Evolutionary conservation across 164 flowering plant species (phyloP).

Genomic region (Macadamia tetraphylla): DNA sequence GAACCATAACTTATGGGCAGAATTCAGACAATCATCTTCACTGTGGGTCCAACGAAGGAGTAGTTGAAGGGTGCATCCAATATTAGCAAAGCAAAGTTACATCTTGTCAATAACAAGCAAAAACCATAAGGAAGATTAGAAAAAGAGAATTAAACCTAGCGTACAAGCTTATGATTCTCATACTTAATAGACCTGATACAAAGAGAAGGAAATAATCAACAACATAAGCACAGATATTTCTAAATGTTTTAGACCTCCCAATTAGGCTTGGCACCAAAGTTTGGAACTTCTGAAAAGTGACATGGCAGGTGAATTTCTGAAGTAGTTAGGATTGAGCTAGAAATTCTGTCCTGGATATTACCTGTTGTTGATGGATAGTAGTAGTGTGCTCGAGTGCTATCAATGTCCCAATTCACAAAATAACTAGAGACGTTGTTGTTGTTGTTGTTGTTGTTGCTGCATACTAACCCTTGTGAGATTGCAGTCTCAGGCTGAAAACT

Average conservation of each 20-base stretch:
- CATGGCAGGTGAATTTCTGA: constrained; percentile 16
- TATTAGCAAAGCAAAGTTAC: not conserved
- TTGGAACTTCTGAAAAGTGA: constrained; percentile 19
- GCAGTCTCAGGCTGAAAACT: constrained; percentile 11
- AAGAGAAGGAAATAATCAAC: not conserved
- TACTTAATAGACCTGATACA: not conserved
- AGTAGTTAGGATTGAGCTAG: constrained; percentile 1
- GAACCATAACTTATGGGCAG: no score
- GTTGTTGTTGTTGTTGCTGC: constrained; percentile 1
- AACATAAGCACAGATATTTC: constrained; percentile 4
- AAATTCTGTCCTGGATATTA: not conserved
- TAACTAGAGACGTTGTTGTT: constrained; percentile 7
- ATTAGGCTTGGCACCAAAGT: constrained; percentile 15
- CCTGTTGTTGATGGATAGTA: constrained; percentile 3
- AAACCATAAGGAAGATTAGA: not conserved
- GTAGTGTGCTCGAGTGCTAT: constrained; percentile 1
- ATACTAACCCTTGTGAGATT: constrained; percentile 23
- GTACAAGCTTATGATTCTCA: not conserved
- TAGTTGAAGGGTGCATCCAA: not conserved
- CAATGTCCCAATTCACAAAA: constrained; percentile 11
- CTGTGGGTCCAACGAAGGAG: not conserved
- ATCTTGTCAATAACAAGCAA: not conserved
- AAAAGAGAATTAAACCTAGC: not conserved
- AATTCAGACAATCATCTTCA: no score
- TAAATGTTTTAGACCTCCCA: constrained; percentile 19